phyloP scores from a whole-genome alignment of 2,329 filamentous ascomycete species.

The Coniochaeta sp. region DNA sequence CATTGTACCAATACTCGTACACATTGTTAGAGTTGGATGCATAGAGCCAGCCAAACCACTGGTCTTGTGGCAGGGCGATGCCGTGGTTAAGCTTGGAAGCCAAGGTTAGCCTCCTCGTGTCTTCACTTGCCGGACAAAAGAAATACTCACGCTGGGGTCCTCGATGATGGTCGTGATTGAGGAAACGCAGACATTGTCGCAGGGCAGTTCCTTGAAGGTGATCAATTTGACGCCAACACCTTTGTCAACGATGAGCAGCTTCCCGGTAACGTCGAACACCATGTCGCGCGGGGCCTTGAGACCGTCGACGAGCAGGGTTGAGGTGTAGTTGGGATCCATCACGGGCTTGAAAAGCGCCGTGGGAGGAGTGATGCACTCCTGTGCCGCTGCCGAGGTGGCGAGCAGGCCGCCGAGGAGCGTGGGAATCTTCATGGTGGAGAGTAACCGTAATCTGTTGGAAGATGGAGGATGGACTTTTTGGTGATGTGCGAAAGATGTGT shows the following conservation, averaged over 20 bases:
- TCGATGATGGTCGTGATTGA: constrained; percentile 4
- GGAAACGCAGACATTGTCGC: constrained; percentile 4
- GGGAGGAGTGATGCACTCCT: background rate
- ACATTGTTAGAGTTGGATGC: constrained; percentile 33
- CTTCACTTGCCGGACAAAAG: background rate
- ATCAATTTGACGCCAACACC: constrained; percentile 4
- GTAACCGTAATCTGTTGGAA: too few species aligned
- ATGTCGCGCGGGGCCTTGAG: constrained; percentile 2
- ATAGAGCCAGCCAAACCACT: too few species aligned
- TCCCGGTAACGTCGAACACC: constrained; percentile 6
- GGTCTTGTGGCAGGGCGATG: constrained; percentile 18
- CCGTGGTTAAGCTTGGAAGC: constrained; percentile 16
- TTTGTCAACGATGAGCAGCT: constrained; percentile 6
- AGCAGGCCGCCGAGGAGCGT: background rate
- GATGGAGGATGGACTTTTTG: too few species aligned
- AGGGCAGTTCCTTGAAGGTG: background rate
- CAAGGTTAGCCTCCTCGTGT: background rate
- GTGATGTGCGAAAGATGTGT: too few species aligned
- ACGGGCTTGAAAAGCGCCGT: background rate
- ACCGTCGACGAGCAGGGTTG: constrained; percentile 4
- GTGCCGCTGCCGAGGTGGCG: background rate
- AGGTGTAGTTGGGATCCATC: background rate
- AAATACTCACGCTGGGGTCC: constrained; percentile 4
- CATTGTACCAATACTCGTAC: constrained; percentile 44
- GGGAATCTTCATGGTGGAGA: background rate